These are phyloP conservation scores for Plasmodium malariae DNA, from an alignment of 169 alveolate genomes.

Conservation along the genomic window DNA sequence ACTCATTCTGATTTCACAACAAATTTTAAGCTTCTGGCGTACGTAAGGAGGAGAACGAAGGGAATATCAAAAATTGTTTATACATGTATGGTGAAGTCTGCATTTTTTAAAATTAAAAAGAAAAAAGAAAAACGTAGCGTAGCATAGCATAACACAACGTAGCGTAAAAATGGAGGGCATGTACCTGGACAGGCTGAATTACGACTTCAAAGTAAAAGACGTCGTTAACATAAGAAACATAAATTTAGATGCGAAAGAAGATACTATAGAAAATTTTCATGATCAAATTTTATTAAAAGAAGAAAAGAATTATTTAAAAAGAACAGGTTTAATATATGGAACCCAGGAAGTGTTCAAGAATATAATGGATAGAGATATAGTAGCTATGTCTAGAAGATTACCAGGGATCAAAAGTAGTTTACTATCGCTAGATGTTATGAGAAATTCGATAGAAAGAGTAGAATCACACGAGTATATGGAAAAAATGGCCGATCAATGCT, in stretches of 20 bases:
- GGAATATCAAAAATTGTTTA: no score
- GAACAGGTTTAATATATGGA: conserved; percentile 75
- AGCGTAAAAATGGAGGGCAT: conserved; percentile 37
- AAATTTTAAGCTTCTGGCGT: no score
- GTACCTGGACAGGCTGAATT: conserved; percentile 32
- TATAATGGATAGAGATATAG: conserved; percentile 76
- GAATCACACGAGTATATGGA: conserved; percentile 73
- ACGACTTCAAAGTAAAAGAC: conserved; percentile 63
- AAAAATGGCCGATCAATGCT: neutral
- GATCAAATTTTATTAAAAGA: conserved; percentile 67
- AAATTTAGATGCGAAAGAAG: conserved; percentile 67
- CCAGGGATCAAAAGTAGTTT: conserved; percentile 78
- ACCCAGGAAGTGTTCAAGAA: conserved; percentile 68
- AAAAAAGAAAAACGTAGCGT: no score
- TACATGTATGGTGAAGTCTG: no score
- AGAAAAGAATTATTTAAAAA: conserved; percentile 72
- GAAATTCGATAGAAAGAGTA: conserved; percentile 64
- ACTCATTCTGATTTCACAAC: no score
- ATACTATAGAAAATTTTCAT: conserved; percentile 52
- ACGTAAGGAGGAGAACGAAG: no score
- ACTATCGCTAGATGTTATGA: conserved; percentile 49
- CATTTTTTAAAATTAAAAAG: no score
- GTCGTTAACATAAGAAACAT: conserved; percentile 55
- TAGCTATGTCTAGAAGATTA: conserved; percentile 65
- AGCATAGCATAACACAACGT: neutral